These are phyloP conservation scores for Pythium aphanidermatum DNA, from an alignment of 352 stramenopile species.

Conservation along the genomic window DNA sequence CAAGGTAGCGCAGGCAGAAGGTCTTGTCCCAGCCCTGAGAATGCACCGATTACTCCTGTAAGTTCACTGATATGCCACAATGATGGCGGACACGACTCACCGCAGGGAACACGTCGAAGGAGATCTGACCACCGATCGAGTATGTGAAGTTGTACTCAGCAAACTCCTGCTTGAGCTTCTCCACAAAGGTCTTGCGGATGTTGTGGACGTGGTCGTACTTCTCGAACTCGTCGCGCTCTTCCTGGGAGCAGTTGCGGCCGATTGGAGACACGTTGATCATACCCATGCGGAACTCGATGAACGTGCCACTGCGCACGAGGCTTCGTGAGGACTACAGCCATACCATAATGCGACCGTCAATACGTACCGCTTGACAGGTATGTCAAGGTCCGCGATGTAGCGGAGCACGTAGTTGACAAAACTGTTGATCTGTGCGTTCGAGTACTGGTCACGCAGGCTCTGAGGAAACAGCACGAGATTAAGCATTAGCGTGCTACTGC, in stretches of 20 bases:
- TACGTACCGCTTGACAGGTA: constrained; percentile 93
- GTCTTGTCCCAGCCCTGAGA: constrained; percentile 98
- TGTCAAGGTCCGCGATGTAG: constrained; percentile 93
- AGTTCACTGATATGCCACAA: too few relatives aligned
- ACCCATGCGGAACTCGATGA: constrained; percentile 98
- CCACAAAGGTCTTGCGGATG: constrained; percentile 95
- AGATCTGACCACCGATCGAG: constrained; percentile 98
- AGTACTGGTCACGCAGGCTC: constrained; percentile 92
- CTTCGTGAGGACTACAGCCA: background rate
- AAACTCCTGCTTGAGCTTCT: constrained; percentile 93
- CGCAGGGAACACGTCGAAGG: constrained; percentile 97
- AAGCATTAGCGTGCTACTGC: too few relatives aligned
- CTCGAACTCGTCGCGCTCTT: constrained; percentile 98
- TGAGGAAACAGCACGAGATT: too few relatives aligned
- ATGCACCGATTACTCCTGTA: too few relatives aligned
- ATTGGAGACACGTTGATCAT: constrained; percentile 99
- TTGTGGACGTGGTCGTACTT: constrained; percentile 93
- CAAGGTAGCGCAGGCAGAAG: constrained; percentile 95
- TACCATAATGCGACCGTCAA: background rate
- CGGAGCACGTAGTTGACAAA: constrained; percentile 96
- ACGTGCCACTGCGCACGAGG: constrained; percentile 84
- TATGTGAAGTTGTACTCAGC: constrained; percentile 95
- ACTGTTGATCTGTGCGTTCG: constrained; percentile 97
- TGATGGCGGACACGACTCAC: too few relatives aligned
- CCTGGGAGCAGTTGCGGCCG: constrained; percentile 96